Evolutionary conservation across 2,329 filamentous ascomycete species (phyloP).

Genomic region (Blumeria graminis): DNA sequence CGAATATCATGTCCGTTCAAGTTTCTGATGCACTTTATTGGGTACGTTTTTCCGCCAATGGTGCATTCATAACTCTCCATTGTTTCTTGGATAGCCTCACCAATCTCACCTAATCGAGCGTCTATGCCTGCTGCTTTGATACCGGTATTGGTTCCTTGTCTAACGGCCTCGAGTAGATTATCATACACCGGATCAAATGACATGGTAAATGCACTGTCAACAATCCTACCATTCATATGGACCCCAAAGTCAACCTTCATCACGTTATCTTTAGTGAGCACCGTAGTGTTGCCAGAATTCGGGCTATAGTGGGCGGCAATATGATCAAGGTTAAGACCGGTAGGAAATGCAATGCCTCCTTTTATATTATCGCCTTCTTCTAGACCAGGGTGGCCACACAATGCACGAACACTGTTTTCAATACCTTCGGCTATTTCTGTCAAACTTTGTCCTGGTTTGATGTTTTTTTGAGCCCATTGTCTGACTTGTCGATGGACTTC

Average conservation of each 20-base stretch:
- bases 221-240: conserved; percentile 45
- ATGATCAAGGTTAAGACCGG: conserved; percentile 62
- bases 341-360: conserved; percentile 71
- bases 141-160: conserved; percentile 48
- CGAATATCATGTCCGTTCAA: conserved; percentile 59
- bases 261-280: conserved; percentile 39
- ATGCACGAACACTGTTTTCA: conserved; percentile 53
- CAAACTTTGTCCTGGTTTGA: conserved; percentile 58
- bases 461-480: conserved; percentile 56
- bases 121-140: conserved; percentile 82
- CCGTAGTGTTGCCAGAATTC: conserved; percentile 63
- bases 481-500: conserved; percentile 76
- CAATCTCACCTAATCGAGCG: conserved; percentile 49
- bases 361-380: conserved; percentile 55
- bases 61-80: conserved; percentile 39
- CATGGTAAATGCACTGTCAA: conserved; percentile 48
- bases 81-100: conserved; percentile 31
- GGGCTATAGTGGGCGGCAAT: conserved; percentile 73
- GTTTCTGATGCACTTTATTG: conserved; percentile 29
- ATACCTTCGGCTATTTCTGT: conserved; percentile 74
- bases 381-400: conserved; percentile 54
- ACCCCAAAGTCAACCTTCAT: conserved; percentile 55
- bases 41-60: conserved; percentile 25
- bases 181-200: conserved; percentile 45
- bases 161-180: conserved; percentile 39